These are phyloP conservation scores for Macrotyloma uniflorum DNA, from an alignment of 306 rosid genomes.

Conservation along the genomic window DNA sequence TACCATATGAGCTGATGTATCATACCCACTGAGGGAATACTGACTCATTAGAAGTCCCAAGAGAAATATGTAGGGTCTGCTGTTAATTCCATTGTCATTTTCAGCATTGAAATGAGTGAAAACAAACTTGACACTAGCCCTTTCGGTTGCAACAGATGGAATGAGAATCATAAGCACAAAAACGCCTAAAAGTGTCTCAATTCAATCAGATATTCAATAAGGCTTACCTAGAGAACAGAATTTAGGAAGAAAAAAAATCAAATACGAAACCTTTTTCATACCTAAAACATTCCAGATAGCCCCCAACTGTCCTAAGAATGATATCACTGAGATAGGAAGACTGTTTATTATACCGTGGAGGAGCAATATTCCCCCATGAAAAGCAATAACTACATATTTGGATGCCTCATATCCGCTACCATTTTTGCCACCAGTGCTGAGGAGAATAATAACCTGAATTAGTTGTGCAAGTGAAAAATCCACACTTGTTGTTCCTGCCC, in stretches of 20 bases:
- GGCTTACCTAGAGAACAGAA: neutral
- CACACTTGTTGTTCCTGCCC: conserved; percentile 97
- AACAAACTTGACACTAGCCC: conserved; percentile 82
- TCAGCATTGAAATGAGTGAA: conserved; percentile 92
- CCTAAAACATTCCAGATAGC: conserved; percentile 87
- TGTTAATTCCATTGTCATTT: conserved; percentile 73
- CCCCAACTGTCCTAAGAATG: conserved; percentile 80
- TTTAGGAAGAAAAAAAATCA: conserved; percentile 1
- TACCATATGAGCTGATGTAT: conserved; percentile 99
- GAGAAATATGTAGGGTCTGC: conserved; percentile 75
- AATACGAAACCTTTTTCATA: conserved; percentile 36
- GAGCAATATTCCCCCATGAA: conserved; percentile 80
- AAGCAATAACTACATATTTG: conserved; percentile 69
- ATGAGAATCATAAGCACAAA: conserved; percentile 83
- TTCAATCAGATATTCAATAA: conserved; percentile 31
- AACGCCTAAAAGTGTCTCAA: conserved; percentile 59
- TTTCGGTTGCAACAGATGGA: conserved; percentile 79
- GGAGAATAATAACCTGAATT: conserved; percentile 85
- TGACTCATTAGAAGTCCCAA: conserved; percentile 96
- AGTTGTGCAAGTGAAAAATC: conserved; percentile 84
- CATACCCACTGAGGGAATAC: conserved; percentile 88
- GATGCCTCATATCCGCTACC: conserved; percentile 78
- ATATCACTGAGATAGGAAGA: conserved; percentile 69
- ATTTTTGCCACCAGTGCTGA: conserved; percentile 86
- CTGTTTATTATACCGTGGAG: conserved; percentile 81